Evolutionary conservation across 495 filamentous ascomycete genomes (phyloP).

Genomic region (Ascodesmis nigricans): DNA sequence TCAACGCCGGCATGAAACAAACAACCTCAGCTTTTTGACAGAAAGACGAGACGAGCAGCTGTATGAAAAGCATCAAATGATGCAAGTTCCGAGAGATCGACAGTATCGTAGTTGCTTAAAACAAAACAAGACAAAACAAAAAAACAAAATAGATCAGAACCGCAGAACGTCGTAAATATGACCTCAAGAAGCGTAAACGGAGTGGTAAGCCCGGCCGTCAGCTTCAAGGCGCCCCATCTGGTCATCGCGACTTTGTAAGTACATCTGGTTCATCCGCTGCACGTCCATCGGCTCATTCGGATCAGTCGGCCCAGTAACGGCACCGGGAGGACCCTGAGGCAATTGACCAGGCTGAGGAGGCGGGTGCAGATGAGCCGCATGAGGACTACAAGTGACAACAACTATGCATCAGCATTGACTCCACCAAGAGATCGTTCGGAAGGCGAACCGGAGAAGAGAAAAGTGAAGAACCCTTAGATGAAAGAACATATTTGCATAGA

Average conservation of each 20-base stretch:
- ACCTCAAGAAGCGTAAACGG: conserved; percentile 23
- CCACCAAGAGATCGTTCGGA: conserved; percentile 3
- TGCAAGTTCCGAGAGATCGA: conserved; percentile 1
- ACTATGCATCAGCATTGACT: conserved; percentile 21
- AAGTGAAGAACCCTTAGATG: conserved; percentile 8
- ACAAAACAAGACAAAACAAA: no score
- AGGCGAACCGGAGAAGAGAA: conserved; percentile 3
- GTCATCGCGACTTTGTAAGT: conserved; percentile 25
- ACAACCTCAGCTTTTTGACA: conserved; percentile 1
- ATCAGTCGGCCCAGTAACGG: conserved; percentile 25
- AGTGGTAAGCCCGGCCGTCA: conserved; percentile 27
- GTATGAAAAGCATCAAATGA: conserved; percentile 1
- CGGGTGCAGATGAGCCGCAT: conserved; percentile 29
- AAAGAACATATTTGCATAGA: conserved; percentile 10
- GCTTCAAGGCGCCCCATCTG: conserved; percentile 29
- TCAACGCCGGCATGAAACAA: conserved; percentile 5
- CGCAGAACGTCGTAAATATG: no score
- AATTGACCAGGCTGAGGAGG: conserved; percentile 24
- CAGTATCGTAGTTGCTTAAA: conserved; percentile 1
- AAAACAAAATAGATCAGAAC: no score
- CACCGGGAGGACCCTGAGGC: conserved; percentile 26
- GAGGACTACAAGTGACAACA: conserved; percentile 26
- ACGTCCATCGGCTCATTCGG: conserved; percentile 26
- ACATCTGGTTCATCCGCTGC: conserved; percentile 28
- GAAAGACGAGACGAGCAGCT: neutral